These are phyloP conservation scores for Rutidosis leptorrhynchoides DNA, from an alignment of 129 eudicot species.

Conservation along the genomic window DNA sequence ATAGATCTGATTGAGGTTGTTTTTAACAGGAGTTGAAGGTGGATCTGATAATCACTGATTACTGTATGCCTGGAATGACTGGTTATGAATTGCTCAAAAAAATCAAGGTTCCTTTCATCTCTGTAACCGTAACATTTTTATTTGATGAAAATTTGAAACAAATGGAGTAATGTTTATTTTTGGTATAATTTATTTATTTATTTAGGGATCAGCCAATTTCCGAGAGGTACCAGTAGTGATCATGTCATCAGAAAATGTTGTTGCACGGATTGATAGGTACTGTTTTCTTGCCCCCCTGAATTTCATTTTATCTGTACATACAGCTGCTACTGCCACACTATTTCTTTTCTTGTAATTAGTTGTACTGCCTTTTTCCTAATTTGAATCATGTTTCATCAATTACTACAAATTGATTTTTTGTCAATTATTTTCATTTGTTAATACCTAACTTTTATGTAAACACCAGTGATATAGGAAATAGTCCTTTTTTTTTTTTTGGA, in stretches of 20 bases:
- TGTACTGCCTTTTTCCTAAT: conserved; percentile 19
- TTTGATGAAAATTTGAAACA: neutral
- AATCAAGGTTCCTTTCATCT: conserved; percentile 56
- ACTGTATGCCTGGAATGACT: conserved; percentile 99
- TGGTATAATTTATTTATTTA: neutral
- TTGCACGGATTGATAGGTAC: conserved; percentile 86
- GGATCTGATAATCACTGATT: conserved; percentile 86
- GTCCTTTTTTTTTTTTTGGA: too few relatives aligned
- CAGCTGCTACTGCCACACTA: too few relatives aligned
- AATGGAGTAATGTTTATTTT: neutral
- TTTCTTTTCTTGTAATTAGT: neutral
- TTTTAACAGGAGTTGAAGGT: conserved; percentile 55
- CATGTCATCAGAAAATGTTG: conserved; percentile 90
- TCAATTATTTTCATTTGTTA: neutral
- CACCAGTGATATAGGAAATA: too few relatives aligned
- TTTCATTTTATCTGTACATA: neutral
- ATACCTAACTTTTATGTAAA: neutral
- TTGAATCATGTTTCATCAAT: conserved; percentile 4
- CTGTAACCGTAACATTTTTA: too few relatives aligned
- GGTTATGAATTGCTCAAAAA: conserved; percentile 90
- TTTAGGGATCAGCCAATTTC: conserved; percentile 76
- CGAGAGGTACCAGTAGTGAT: conserved; percentile 92
- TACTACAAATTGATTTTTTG: neutral
- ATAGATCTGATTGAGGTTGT: neutral
- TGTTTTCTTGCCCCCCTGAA: neutral